Evolutionary conservation across 108 stramenopile species (phyloP), one percentile per base, ranked within the genome.

Genomic region (Stephanodiscus minutulus): DNA sequence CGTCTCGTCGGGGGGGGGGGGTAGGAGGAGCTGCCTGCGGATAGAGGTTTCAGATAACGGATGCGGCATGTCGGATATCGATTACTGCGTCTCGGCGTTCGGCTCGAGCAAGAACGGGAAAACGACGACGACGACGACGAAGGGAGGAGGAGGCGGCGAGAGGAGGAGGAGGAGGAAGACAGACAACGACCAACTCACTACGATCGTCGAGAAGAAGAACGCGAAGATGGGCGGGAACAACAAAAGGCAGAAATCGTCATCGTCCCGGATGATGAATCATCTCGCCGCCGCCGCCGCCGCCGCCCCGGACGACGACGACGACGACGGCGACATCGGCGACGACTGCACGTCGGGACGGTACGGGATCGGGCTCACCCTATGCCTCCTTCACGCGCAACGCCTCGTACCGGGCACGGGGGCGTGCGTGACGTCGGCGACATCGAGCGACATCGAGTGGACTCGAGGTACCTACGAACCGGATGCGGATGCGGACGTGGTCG

Each of bases 21-120:
- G 54, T 69, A n/a, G n/a, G 31, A 33, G 31, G 66, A 67, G 46
- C 39, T 88, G 48, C 71, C 87, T 79, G 12, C 88, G 91, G 12
- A 75, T 95, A 1, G 82, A 79, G 18, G 91, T 95, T 22, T 77
- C 82, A 0, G 93, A 95, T 63, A 95, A 88, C 81, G 93, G 93
- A 31, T 82, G 84, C 66, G 93, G 93, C 22, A 95, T 95, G 91
- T 56, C 74, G 35, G 64, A 87, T 66, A 91, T 92, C 63, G 89
- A 92, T 70, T 68, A 67, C n/a, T 95, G 91, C 55, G 91, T 95
- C 8, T 75, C 83, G 37, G 89, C 82, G 10, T 95, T 95, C 78
- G 72, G 82, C 17, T 87, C 87, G 12, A 95, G 76, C 61, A 95
- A 95, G 60, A 70, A 68, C 57, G 50, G 55, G 10, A 57, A 12